Conservation (phyloP, 805 yeast genomes). For the Hanseniaspora clermontiae region DNA sequence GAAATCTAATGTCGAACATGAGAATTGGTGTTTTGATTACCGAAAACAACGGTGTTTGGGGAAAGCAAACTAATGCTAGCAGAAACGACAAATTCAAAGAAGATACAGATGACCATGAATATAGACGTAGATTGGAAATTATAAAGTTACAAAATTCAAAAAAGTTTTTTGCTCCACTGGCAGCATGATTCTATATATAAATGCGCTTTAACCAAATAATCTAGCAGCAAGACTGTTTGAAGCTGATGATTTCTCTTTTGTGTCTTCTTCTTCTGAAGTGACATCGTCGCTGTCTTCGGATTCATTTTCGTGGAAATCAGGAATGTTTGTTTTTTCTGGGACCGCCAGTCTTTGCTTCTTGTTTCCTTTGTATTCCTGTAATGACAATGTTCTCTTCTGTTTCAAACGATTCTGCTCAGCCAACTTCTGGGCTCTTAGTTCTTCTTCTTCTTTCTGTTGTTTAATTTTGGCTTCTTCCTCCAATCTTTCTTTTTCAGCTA, state of each 20-base stretch:
- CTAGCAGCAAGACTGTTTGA: constrained; percentile 7
- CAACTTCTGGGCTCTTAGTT: neutral
- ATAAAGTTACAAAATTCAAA: constrained; percentile 17
- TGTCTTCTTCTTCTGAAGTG: constrained; percentile 20
- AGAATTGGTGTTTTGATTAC: constrained; percentile 74
- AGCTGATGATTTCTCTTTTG: constrained; percentile 16
- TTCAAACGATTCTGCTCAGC: neutral
- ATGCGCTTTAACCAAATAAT: neutral
- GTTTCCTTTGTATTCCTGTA: neutral
- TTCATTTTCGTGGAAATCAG: constrained; percentile 4
- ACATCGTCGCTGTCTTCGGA: constrained; percentile 14
- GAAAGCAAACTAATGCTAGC: constrained; percentile 9
- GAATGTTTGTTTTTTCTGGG: neutral
- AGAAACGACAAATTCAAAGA: constrained; percentile 12
- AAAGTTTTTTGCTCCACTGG: constrained; percentile 23
- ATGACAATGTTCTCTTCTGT: neutral
- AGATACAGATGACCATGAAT: constrained; percentile 13
- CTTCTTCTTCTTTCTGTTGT: constrained; percentile 20
- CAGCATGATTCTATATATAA: constrained; percentile 16
- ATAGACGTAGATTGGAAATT: constrained; percentile 16
- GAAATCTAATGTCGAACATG: constrained; percentile 83
- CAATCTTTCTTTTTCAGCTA: neutral
- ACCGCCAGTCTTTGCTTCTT: neutral
- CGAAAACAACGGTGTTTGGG: constrained; percentile 32
- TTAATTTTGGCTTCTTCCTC: neutral